These are phyloP conservation scores for Eucalyptus fibrosa DNA, from an alignment of 345 rosid genomes.

Conservation along the genomic window DNA sequence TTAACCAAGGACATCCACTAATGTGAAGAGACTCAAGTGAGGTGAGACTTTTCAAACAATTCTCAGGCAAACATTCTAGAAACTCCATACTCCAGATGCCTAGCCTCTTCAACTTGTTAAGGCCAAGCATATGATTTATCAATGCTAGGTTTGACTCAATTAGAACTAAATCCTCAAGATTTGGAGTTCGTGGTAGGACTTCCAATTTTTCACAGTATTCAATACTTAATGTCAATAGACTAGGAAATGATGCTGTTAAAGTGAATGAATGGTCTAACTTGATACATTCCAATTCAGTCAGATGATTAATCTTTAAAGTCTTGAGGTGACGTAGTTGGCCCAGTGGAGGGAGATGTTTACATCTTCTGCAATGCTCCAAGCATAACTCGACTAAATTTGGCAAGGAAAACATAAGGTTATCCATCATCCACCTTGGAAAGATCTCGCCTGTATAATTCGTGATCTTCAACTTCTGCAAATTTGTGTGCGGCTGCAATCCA, in stretches of 20 bases:
- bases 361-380: neutral
- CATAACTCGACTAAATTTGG: neutral
- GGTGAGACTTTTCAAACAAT: neutral
- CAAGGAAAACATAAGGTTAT: neutral
- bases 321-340: neutral
- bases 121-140: neutral
- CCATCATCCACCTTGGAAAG: neutral
- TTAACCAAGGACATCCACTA: neutral
- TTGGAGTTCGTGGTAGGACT: neutral
- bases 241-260: neutral
- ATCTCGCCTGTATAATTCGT: fast-evolving
- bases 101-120: neutral
- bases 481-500: neutral
- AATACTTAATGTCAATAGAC: fast-evolving
- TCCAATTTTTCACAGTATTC: neutral
- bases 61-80: neutral
- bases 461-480: neutral
- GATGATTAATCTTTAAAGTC: fast-evolving
- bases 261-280: neutral
- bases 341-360: neutral
- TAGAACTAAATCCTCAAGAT: slow-evolving; percentile 21
- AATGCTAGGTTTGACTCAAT: neutral
- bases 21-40: neutral
- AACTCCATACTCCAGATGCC: neutral
- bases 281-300: neutral